Evolutionary conservation across 768 basidiomycete species (phyloP).

Genomic region (Boletus rubescentipes): DNA sequence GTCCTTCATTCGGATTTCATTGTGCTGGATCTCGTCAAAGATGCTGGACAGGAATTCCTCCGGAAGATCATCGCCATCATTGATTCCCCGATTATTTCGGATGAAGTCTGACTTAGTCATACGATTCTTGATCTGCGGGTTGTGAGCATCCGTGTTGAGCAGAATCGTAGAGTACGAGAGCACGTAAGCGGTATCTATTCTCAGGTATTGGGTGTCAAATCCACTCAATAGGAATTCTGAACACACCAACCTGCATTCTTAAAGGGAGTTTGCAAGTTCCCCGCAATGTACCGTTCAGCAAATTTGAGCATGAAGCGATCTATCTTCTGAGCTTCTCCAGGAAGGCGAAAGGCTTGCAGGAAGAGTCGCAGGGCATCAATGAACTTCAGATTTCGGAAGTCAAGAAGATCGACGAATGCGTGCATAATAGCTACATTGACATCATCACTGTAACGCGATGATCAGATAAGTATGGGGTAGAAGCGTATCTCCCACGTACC

Average conservation of each 20-base stretch:
- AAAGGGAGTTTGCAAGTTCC: slow-evolving; percentile 81
- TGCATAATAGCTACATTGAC: slow-evolving; percentile 94
- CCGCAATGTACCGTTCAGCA: slow-evolving; percentile 92
- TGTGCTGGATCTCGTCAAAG: slow-evolving; percentile 86
- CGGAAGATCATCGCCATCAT: slow-evolving; percentile 84
- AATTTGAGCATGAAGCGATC: slow-evolving; percentile 99
- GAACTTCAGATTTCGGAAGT: slow-evolving; percentile 79
- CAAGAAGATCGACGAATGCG: slow-evolving; percentile 90
- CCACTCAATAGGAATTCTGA: neutral
- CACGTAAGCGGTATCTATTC: slow-evolving; percentile 85
- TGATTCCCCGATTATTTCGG: slow-evolving; percentile 96
- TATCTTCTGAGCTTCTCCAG: slow-evolving; percentile 97
- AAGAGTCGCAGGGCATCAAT: slow-evolving; percentile 88
- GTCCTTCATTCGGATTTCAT: slow-evolving; percentile 99
- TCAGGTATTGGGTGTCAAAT: slow-evolving; percentile 7
- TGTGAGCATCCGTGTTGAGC: slow-evolving; percentile 97
- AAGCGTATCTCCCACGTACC: slow-evolving; percentile 48
- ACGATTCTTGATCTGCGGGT: slow-evolving; percentile 88
- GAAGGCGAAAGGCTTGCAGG: slow-evolving; percentile 93
- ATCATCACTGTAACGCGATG: slow-evolving; percentile 60
- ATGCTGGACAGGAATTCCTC: slow-evolving; percentile 78
- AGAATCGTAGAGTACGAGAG: slow-evolving; percentile 93
- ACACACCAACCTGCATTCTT: slow-evolving; percentile 82
- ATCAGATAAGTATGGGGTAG: slow-evolving; percentile 2
- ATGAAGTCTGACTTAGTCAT: slow-evolving; percentile 93